Evolutionary conservation across 192 early-diverging fungal genomes (phyloP), one percentile per base, ranked within the genome.

Genomic region (Thamnidium elegans): DNA sequence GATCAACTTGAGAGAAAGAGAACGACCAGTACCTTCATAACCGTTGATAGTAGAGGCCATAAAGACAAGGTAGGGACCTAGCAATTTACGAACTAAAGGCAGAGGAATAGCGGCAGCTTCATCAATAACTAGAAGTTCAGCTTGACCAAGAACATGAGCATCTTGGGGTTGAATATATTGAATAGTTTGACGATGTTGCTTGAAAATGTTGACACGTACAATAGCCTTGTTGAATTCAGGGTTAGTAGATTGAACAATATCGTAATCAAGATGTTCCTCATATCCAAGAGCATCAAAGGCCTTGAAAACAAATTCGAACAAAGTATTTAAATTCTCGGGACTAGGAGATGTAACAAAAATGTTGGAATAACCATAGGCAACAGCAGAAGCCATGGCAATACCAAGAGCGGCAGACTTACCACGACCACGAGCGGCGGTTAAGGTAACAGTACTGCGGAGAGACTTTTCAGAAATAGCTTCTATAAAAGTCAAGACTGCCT

Each of bases 21-120:
- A 95, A 50, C 97, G 89, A 39, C 97, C 97, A 4, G 97, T 99
- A 63, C 97, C 97, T 81, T 99, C 97, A 78, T 99, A 99, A 23
- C 97, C 97, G 76, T 99, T 97, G 69, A 99, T 97, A 19, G 97
- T 99, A 20, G 93, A 95, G 5, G 97, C 94, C 94, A 99, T 96
- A 65, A 97, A 99, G 13, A 97, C 90, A 14, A 99, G 80, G 69
- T 96, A 97, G 7, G 94, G 93, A 26, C 97, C 97, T 69, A 99
- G 78, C 11, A 99, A 83, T 43, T 86, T 87, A 69, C 89, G 88
- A 30, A 99, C 97, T 47, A 96, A 55, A 13, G 95, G 93, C 50
- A 99, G 79, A 36, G 97, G 97, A 71, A 99, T 99, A 11, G 95
- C 97, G 4, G 97, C 97, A 21, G 97, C 97, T 76, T 99, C 97